Conservation (phyloP, 116 monocot species). For the Papilionanthe hybrid region DNA sequence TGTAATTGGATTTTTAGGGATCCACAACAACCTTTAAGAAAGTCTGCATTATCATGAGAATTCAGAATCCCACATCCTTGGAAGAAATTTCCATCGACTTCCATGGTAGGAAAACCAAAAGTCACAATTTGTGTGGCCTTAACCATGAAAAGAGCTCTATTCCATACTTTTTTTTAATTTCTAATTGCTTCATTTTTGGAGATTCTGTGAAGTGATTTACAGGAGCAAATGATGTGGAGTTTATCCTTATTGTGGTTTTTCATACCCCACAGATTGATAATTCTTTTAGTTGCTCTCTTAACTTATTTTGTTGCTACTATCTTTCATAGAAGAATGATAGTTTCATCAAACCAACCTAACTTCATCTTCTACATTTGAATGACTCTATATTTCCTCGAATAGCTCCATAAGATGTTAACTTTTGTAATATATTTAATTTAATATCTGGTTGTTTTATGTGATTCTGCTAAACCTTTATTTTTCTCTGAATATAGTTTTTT, state of each 20-base stretch:
- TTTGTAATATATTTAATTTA: not conserved
- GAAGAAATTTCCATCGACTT: not conserved
- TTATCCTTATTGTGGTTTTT: not conserved
- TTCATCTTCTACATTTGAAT: not conserved
- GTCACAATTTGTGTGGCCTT: not conserved
- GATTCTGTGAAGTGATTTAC: not conserved
- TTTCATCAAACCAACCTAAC: not conserved
- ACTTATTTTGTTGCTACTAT: slow-evolving; percentile 1
- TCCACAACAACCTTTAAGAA: not conserved
- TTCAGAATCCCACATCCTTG: not conserved
- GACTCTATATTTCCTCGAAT: not conserved
- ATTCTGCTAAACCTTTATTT: not conserved
- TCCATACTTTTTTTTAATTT: not conserved
- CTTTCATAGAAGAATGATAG: not conserved
- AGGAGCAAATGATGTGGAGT: not conserved
- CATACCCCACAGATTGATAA: not conserved
- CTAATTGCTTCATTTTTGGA: not conserved
- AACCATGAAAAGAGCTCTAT: not conserved
- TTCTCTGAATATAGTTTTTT: not conserved
- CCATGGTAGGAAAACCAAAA: not conserved
- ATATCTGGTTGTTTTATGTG: not conserved
- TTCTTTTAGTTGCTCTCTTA: not conserved
- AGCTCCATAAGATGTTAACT: not conserved
- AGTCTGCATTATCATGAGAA: not conserved
- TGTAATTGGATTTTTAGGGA: not conserved